These are phyloP conservation scores for Kuraishia borneana DNA, from an alignment of 805 yeast species.

Conservation along the genomic window DNA sequence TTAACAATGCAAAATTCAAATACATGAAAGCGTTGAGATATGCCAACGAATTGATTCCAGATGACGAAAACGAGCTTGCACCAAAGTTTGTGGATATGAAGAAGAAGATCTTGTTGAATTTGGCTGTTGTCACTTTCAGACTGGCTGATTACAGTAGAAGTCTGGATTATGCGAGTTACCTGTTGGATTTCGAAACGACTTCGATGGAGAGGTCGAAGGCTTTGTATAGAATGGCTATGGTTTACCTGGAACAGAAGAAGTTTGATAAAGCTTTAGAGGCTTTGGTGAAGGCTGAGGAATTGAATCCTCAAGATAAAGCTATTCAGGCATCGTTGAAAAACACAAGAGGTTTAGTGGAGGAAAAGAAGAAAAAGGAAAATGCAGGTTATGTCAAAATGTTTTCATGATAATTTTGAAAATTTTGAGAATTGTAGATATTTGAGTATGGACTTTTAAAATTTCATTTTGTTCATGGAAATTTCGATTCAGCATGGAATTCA, in stretches of 20 bases:
- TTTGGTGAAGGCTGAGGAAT: constrained; percentile 28
- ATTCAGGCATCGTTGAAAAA: constrained; percentile 31
- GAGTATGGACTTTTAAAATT: too few species aligned
- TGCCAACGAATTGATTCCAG: constrained; percentile 64
- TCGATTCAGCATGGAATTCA: too few species aligned
- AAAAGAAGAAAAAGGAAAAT: constrained; percentile 36
- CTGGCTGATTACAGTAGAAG: constrained; percentile 35
- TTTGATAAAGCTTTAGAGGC: constrained; percentile 37
- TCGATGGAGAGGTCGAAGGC: constrained; percentile 45
- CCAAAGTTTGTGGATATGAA: constrained; percentile 37
- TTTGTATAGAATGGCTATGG: constrained; percentile 38
- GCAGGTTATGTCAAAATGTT: constrained; percentile 57
- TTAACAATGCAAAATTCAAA: constrained; percentile 44
- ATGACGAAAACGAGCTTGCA: constrained; percentile 45
- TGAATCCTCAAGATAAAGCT: constrained; percentile 37
- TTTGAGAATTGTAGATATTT: too few species aligned
- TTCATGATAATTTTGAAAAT: constrained; percentile 13
- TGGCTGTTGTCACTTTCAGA: constrained; percentile 45
- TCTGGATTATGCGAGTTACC: constrained; percentile 40
- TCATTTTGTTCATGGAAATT: too few species aligned
- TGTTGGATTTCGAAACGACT: constrained; percentile 35
- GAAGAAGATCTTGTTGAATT: constrained; percentile 40
- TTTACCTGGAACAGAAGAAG: constrained; percentile 26
- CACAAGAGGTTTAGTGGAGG: constrained; percentile 27
- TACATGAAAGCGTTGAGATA: constrained; percentile 59